Evolutionary conservation across 805 yeast genomes (phyloP).

Genomic region (Cyberlindnera sargentensis): DNA sequence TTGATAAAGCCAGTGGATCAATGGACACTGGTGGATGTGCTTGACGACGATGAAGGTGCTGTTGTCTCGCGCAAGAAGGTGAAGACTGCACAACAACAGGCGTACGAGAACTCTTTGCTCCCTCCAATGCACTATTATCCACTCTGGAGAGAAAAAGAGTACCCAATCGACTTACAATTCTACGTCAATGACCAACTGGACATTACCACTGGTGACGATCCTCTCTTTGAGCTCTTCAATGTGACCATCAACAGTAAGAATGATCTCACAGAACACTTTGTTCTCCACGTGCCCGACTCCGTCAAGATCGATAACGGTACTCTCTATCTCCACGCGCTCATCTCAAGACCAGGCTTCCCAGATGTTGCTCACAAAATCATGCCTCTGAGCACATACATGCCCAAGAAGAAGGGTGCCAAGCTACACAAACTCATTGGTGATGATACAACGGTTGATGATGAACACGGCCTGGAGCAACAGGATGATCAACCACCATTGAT

Average conservation of each 20-base stretch:
- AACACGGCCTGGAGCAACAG: conserved; percentile 15
- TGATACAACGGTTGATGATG: conserved; percentile 1
- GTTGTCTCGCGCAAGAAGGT: conserved; percentile 1
- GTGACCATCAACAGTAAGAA: conserved; percentile 8
- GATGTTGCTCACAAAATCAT: conserved; percentile 18
- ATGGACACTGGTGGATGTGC: conserved; percentile 3
- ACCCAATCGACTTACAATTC: conserved; percentile 14
- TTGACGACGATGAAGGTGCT: conserved; percentile 9
- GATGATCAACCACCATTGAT: conserved; percentile 9
- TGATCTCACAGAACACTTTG: conserved; percentile 8
- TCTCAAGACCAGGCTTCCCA: conserved; percentile 16
- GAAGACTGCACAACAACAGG: conserved; percentile 15
- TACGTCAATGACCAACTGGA: conserved; percentile 17
- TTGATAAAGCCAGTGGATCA: conserved; percentile 10
- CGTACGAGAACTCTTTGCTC: conserved; percentile 20
- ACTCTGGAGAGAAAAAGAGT: conserved; percentile 12
- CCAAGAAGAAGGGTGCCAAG: conserved; percentile 23
- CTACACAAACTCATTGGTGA: conserved; percentile 26
- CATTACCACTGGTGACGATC: conserved; percentile 1
- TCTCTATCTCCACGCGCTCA: conserved; percentile 26
- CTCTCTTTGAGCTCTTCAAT: conserved; percentile 4
- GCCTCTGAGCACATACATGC: conserved; percentile 24
- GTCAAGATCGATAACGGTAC: conserved; percentile 26
- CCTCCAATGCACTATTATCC: conserved; percentile 17
- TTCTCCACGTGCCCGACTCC: conserved; percentile 12